A percentile compares a stretch with the other conserved stretches of the same genome.
These are phyloP conservation scores for Tetracladium setigerum DNA, from an alignment of 495 filamentous ascomycete genomes.

Conservation along the genomic window DNA sequence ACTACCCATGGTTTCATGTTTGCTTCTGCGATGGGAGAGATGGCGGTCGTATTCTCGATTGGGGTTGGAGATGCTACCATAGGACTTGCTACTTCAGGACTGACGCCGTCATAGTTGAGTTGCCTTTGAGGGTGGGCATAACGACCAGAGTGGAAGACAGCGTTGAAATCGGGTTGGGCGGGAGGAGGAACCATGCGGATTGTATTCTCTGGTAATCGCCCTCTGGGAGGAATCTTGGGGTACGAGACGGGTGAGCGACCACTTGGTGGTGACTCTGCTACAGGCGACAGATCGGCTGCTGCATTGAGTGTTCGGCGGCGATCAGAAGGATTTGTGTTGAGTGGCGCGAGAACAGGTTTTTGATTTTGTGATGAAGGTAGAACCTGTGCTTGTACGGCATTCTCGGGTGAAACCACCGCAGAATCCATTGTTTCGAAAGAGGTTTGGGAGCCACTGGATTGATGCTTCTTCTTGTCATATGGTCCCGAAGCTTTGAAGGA, in stretches of 20 bases:
- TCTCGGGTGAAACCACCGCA: conserved; percentile 16
- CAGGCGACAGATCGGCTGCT: conserved; percentile 33
- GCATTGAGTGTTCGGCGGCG: not conserved
- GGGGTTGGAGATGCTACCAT: not conserved
- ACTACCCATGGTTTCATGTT: conserved; percentile 10
- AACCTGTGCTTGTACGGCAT: conserved; percentile 6
- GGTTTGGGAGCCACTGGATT: conserved; percentile 22
- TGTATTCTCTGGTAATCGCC: conserved; percentile 14
- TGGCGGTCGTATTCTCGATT: not conserved
- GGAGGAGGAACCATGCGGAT: conserved; percentile 25
- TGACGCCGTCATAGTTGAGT: not conserved
- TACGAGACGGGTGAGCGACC: conserved; percentile 35
- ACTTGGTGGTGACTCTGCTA: conserved; percentile 34
- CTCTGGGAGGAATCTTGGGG: conserved; percentile 29
- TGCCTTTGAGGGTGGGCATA: conserved; percentile 18
- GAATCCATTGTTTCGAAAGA: conserved; percentile 27
- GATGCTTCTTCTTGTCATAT: conserved; percentile 10
- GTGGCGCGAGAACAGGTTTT: no score
- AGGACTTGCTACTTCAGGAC: not conserved
- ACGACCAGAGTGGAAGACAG: conserved; percentile 26
- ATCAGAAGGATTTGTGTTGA: no score
- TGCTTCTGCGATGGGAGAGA: not conserved
- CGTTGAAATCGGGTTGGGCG: conserved; percentile 23
- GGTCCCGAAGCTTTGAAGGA: conserved; percentile 16
- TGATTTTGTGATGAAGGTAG: conserved; percentile 6